Evolutionary conservation across 768 basidiomycete genomes (phyloP), one percentile per base, ranked within the genome.

Genomic region (Russula earlei): DNA sequence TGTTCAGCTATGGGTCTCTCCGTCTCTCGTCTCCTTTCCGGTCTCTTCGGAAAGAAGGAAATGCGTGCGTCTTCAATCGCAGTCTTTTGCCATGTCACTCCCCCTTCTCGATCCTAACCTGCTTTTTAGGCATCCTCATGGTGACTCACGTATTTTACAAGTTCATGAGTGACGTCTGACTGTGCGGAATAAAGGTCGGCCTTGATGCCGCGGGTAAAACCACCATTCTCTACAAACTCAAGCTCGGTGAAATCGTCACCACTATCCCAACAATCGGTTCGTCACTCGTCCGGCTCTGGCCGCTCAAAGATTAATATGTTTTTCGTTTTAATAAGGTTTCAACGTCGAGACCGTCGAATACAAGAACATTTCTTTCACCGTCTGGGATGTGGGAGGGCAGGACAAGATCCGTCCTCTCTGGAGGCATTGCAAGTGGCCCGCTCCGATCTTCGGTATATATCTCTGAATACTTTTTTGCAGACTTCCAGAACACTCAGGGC

Each of bases 261-360:
- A 99, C 96, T 63, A 99, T 99, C 72, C 96, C 96, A 60, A 98
- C 96, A 69, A 98, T 99, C 75, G 95, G 95, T 94, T 66, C 69
- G 86, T 77, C 59, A 38, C 52, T 58, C 37, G 31, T 37, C 34
- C 58, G 19, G 51, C 42, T 54, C 41, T 41, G 29, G 55, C 49
- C 25, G 33, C 43, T 52, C 6, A 55, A 60, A 49, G 54, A 27
- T 25, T 47, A 56, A 56, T n/a, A 56, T 64, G 56, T 14, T 55
- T 66, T 67, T 56, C 65, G 36, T 27, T 54, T 58, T 50, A n/a
- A 38, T 22, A 63, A 97, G 96, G 96, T 58, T 99, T 99, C 81
- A 99, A 99, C 71, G 96, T 99, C 65, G 96, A 99, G 81, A 98
- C 96, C 59, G 96, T 99, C 64, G 95, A 98, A 74, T 98, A 99